A percentile compares a stretch with the other conserved stretches of the same genome.
Conservation (phyloP, 2,329 filamentous ascomycete genomes). For the Daldinia eschscholtzii region DNA sequence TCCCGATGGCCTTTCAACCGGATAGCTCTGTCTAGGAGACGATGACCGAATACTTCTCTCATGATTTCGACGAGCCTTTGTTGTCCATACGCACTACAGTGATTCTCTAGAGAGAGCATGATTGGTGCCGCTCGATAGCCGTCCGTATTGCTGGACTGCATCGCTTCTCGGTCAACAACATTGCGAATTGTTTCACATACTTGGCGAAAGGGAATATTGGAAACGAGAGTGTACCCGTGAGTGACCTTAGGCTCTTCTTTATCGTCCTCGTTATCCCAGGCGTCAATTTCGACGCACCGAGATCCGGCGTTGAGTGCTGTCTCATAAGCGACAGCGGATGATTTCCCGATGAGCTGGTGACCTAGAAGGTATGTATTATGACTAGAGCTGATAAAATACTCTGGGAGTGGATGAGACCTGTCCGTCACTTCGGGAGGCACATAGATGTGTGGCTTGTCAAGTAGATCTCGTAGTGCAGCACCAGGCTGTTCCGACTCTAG, state of each 20-base stretch:
- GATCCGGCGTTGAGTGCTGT: conserved; percentile 72
- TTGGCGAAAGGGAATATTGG: conserved; percentile 72
- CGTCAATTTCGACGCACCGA: conserved; percentile 79
- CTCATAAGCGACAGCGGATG: conserved; percentile 73
- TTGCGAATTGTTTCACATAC: conserved; percentile 76
- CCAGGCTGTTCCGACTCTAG: conserved; percentile 60
- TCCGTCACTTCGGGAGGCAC: conserved; percentile 69
- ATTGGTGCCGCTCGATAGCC: conserved; percentile 66
- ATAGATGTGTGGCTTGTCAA: conserved; percentile 68
- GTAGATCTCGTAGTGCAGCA: conserved; percentile 61
- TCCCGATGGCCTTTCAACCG: conserved; percentile 68
- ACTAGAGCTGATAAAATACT: conserved; percentile 79
- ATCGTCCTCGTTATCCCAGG: conserved; percentile 74
- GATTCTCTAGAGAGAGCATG: conserved; percentile 75
- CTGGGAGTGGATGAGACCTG: conserved; percentile 70
- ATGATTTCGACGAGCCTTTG: conserved; percentile 73
- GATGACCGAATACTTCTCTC: conserved; percentile 71
- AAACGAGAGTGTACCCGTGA: conserved; percentile 76
- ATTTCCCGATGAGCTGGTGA: conserved; percentile 75
- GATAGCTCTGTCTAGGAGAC: conserved; percentile 70
- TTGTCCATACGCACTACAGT: conserved; percentile 72
- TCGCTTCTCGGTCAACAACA: conserved; percentile 69
- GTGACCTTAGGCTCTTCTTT: conserved; percentile 76
- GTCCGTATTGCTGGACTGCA: conserved; percentile 55
- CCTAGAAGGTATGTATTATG: conserved; percentile 81